Base-by-base conservation (phyloP, 2,329 filamentous ascomycete species). In the Colletotrichum tropicale region DNA sequence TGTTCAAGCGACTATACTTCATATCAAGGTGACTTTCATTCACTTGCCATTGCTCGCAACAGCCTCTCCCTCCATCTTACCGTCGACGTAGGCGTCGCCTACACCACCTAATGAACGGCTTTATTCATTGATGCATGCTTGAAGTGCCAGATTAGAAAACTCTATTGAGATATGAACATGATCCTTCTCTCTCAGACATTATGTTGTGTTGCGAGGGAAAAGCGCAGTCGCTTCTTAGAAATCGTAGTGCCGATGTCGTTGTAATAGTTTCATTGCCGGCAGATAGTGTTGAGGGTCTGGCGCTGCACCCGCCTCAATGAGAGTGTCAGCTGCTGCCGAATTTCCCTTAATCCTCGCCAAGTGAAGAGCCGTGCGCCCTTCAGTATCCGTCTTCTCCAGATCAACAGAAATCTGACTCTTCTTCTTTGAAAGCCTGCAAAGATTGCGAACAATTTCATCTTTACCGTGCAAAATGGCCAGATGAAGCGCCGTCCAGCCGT, bases 31-130 rank as follows among this genome's bases (percentile, higher is more conserved):
- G 10, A 48, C 43, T 12, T 48, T 3, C 18, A 4, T 7, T 4
- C 55, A 58, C 4, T 28, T 4, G 13, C 1, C 24, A 1, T 28
- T 13, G 0, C 0, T 0, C 26, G 21, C 2, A 28, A 28, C 13
- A 16, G 0, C 24, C 0, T 58, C 55, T 26, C 55, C 55, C 21
- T 58, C 3, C 55, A 58, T 58, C 1, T 0, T 26, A 15, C 55
- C 55, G 4, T 58, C 21, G 0, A 58, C 0, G 7, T 58, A 58
- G 8, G 55, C 24, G 1, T 56, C 15, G 8, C 21, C 21, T 3
- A 58, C 38, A 48, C 6, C 13, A 12, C 18, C 38, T 48, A 13
- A 52, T 52, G 13, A 21, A 8, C 1, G n/a, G 10, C 43, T 52
- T 52, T 3, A 52, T 21, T 21, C 3, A 6, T 8, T 13, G 43